phyloP scores from a whole-genome alignment of 2,329 filamentous ascomycete genomes.

The Trichoderma harzianum region DNA sequence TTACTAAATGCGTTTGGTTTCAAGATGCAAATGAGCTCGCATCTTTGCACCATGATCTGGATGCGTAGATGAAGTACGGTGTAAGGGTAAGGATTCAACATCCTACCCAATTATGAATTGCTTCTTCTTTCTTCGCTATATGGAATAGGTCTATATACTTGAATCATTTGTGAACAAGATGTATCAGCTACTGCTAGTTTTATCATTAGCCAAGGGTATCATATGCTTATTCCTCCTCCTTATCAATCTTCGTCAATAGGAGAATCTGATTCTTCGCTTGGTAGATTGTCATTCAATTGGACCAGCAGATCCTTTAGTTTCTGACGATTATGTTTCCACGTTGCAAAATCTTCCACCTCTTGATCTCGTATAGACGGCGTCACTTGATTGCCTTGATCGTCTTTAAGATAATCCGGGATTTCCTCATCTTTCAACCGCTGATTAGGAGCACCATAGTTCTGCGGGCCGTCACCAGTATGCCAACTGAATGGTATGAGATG shows the following conservation, averaged over 20 bases:
- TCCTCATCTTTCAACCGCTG: conserved; percentile 28
- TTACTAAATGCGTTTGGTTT: background rate
- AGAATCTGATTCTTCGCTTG: conserved; percentile 35
- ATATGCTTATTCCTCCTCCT: background rate
- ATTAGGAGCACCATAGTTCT: conserved; percentile 31
- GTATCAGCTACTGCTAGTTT: background rate
- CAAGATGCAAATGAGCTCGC: background rate
- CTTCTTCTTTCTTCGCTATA: background rate
- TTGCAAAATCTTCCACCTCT: conserved; percentile 45
- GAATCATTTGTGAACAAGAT: background rate
- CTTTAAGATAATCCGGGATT: conserved; percentile 50
- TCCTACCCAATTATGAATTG: background rate
- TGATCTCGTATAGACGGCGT: conserved; percentile 56
- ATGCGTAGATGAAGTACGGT: background rate
- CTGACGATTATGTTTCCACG: conserved; percentile 43
- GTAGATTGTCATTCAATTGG: conserved; percentile 46
- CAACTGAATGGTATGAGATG: conserved; percentile 54
- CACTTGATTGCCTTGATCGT: conserved; percentile 51
- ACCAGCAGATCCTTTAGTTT: conserved; percentile 43
- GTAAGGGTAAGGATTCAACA: background rate
- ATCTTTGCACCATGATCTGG: background rate
- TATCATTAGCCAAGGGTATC: background rate
- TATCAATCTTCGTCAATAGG: background rate
- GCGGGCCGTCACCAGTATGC: conserved; percentile 59
- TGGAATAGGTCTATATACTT: background rate